A percentile compares a stretch with the other conserved stretches of the same genome.
Evolutionary conservation across 257 asterid species (phyloP).

Genomic region (Agastache rugosa): DNA sequence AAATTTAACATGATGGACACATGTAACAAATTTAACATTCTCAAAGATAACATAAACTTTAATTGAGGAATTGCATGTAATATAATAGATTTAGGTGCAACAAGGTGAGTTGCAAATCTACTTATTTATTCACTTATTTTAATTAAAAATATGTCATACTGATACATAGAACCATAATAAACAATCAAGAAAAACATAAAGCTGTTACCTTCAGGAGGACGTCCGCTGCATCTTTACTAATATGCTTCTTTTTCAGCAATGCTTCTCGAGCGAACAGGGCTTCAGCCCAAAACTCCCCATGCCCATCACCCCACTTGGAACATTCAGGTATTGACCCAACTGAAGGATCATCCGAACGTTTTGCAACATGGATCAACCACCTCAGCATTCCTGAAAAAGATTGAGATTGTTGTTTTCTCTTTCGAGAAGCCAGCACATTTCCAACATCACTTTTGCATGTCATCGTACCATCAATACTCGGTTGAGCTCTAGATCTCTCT

Average conservation of each 20-base stretch:
- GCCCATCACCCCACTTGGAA: constrained; percentile 60
- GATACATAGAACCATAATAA: constrained; percentile 15
- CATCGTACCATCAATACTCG: constrained; percentile 9
- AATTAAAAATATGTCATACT: background rate
- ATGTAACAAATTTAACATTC: background rate
- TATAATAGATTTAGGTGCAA: constrained; percentile 16
- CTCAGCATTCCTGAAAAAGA: constrained; percentile 54
- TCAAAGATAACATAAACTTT: background rate
- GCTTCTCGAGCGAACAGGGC: constrained; percentile 60
- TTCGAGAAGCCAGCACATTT: constrained; percentile 43
- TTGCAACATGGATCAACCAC: constrained; percentile 65
- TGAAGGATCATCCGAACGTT: constrained; percentile 52
- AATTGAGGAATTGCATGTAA: background rate
- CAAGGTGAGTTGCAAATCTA: background rate
- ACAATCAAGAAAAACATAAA: constrained; percentile 23
- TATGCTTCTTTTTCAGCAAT: constrained; percentile 46
- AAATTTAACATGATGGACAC: background rate
- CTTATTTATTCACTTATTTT: background rate
- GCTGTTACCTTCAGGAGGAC: constrained; percentile 56
- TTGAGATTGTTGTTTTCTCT: constrained; percentile 61
- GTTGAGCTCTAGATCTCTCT: constrained; percentile 11
- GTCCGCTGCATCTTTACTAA: constrained; percentile 43
- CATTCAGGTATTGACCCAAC: constrained; percentile 57
- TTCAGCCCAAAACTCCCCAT: constrained; percentile 57
- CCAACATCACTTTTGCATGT: constrained; percentile 36